These are phyloP conservation scores for Chrysoporthe austroafricana DNA, from an alignment of 2,329 filamentous ascomycete species.

Conservation along the genomic window DNA sequence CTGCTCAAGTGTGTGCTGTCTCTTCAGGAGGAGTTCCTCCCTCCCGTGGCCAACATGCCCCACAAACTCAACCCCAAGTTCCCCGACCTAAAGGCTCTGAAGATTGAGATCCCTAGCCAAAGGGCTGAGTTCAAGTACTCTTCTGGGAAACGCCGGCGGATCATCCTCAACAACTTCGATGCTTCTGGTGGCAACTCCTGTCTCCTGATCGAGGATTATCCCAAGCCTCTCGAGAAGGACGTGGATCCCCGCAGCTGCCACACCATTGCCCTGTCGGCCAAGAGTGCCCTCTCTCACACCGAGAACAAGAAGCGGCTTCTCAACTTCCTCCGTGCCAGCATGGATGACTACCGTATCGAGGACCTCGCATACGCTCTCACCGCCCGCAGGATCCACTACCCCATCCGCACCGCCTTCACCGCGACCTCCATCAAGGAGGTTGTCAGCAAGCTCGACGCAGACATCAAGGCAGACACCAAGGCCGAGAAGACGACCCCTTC, in stretches of 20 bases:
- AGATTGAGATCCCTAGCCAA: slow-evolving; percentile 55
- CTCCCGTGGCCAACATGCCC: slow-evolving; percentile 66
- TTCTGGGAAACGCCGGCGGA: slow-evolving; percentile 43
- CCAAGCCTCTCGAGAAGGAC: slow-evolving; percentile 36
- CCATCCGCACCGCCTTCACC: slow-evolving; percentile 50
- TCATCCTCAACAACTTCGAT: slow-evolving; percentile 65
- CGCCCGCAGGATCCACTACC: slow-evolving; percentile 61
- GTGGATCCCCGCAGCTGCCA: slow-evolving; percentile 54
- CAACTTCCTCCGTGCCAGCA: slow-evolving; percentile 39
- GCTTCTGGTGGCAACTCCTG: slow-evolving; percentile 70
- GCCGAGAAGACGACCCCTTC: slow-evolving; percentile 42
- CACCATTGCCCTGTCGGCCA: slow-evolving; percentile 55
- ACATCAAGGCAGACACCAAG: slow-evolving; percentile 42
- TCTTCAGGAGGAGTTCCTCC: slow-evolving; percentile 59
- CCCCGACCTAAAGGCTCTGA: slow-evolving; percentile 54
- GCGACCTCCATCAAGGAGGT: slow-evolving; percentile 44
- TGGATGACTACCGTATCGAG: slow-evolving; percentile 52
- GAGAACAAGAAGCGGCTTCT: slow-evolving; percentile 57
- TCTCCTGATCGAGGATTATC: slow-evolving; percentile 61
- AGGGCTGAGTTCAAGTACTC: slow-evolving; percentile 48
- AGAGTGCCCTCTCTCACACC: slow-evolving; percentile 52
- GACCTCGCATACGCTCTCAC: slow-evolving; percentile 66
- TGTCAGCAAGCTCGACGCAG: slow-evolving; percentile 35
- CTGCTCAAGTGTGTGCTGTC: slow-evolving; percentile 63
- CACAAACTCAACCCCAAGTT: slow-evolving; percentile 58